These are phyloP conservation scores for Senecio squalidus DNA, from an alignment of 140 eudicot species.

Conservation along the genomic window DNA sequence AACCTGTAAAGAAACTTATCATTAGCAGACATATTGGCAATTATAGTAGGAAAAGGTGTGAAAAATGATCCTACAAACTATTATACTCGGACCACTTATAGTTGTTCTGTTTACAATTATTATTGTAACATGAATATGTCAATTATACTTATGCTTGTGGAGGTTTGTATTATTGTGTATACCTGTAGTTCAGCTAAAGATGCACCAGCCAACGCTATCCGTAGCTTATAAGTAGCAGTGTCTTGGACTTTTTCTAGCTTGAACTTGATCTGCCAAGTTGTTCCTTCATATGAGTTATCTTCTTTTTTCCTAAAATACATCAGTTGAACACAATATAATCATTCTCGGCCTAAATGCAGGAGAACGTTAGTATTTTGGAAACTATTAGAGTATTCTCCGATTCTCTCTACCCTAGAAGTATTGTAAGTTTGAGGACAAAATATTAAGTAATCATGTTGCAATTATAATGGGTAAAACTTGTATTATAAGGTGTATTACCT, in stretches of 20 bases:
- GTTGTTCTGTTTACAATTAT: not conserved
- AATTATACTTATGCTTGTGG: not conserved
- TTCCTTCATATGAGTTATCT: slow-evolving; percentile 66
- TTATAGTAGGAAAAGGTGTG: not conserved
- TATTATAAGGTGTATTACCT: no score
- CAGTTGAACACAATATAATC: not conserved
- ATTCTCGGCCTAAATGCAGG: not conserved
- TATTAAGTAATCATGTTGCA: no score
- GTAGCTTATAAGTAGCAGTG: slow-evolving; percentile 45
- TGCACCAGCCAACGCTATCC: slow-evolving; percentile 90
- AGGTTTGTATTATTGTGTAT: not conserved
- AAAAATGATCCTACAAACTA: not conserved
- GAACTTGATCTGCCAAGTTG: slow-evolving; percentile 93
- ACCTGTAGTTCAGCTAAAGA: slow-evolving; percentile 71
- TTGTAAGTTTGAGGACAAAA: no score
- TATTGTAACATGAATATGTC: no score
- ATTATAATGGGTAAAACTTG: no score
- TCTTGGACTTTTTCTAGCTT: slow-evolving; percentile 35
- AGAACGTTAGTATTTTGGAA: not conserved
- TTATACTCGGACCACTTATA: not conserved
- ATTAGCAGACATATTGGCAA: not conserved
- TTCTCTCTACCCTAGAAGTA: no score
- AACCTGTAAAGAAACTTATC: slow-evolving; percentile 37
- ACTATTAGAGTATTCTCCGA: no score
- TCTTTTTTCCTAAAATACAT: slow-evolving; percentile 50